Base-by-base conservation (phyloP, 768 basidiomycete species). In the Megacollybia marginata region DNA sequence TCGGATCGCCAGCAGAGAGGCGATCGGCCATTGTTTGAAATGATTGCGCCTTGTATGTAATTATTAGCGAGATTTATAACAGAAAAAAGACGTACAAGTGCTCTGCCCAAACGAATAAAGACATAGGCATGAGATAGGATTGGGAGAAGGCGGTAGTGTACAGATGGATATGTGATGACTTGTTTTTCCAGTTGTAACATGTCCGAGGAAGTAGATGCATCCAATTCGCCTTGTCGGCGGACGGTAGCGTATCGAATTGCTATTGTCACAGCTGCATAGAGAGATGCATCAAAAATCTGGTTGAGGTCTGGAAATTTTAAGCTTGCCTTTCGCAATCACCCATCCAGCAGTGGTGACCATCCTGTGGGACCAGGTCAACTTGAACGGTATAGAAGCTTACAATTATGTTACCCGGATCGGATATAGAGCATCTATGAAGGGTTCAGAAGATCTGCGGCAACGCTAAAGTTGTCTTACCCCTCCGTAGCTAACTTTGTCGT, bases 401-500 rank as follows among this genome's bases (percentile, higher is more conserved):
- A 6, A 28, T 28, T 28, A 28, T 28, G 23, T 28, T 28, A 28
- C 23, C 66, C 69, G 23, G 85, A 76, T 11, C 85, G 80, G 46
- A 86, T 84, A 59, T 82, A 83, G 45, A 87, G 60, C 85, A 88
- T 87, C 85, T 86, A 55, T 3, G 13, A 6, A 49, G 23, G 23
- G 23, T 28, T 28, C 23, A 28, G 23, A 28, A 28, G 23, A 28
- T 28, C 6, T 28, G 23, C 23, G 4, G 6, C 23, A 28, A 28
- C 6, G 23, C 23, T 28, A 28, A 28, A 28, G 4, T 28, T 28
- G 23, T 74, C 80, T 57, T 59, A 87, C 85, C 2, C 86, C 85
- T 47, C 83, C 83, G 53, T 86, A 88, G 54, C 83, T 84, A 20
- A 88, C 65, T 59, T 88, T 90, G 1, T 81, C 73, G 57, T 89